Percentiles rank a stretch among this genome's conserved stretches.
Conservation (phyloP, 495 filamentous ascomycete genomes). For the Daldinia childiae region DNA sequence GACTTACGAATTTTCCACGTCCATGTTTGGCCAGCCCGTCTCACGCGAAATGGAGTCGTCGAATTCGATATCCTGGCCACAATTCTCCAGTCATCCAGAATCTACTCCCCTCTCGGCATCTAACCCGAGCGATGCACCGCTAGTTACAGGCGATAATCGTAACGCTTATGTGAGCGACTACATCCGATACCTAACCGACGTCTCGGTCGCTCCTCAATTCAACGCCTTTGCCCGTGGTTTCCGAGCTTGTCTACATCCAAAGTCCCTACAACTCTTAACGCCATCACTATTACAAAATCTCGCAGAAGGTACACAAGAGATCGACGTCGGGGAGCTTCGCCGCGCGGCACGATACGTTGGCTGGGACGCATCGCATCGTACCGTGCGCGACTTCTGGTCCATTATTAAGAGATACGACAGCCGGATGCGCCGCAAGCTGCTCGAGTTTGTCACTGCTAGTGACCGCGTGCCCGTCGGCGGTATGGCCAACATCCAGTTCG, state of each 20-base stretch:
- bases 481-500: slow-evolving; percentile 79
- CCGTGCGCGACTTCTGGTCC: slow-evolving; percentile 83
- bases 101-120: slow-evolving; percentile 43
- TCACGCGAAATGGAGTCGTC: slow-evolving; percentile 58
- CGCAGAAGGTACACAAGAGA: slow-evolving; percentile 81
- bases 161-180: slow-evolving; percentile 86
- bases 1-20: slow-evolving; percentile 85
- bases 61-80: slow-evolving; percentile 52
- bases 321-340: slow-evolving; percentile 77
- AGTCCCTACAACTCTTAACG: slow-evolving; percentile 75
- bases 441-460: slow-evolving; percentile 95
- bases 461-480: slow-evolving; percentile 90
- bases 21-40: slow-evolving; percentile 67
- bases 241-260: slow-evolving; percentile 73
- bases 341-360: slow-evolving; percentile 78
- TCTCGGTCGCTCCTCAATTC: slow-evolving; percentile 79
- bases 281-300: slow-evolving; percentile 75
- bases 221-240: slow-evolving; percentile 86
- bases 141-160: slow-evolving; percentile 81
- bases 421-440: slow-evolving; percentile 72
- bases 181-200: slow-evolving; percentile 81
- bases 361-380: slow-evolving; percentile 71
- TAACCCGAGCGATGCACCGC: slow-evolving; percentile 60
- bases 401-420: slow-evolving; percentile 74
- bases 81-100: slow-evolving; percentile 42